These are phyloP conservation scores for Truncatella angustata DNA, from an alignment of 2,329 filamentous ascomycete genomes.

Conservation along the genomic window DNA sequence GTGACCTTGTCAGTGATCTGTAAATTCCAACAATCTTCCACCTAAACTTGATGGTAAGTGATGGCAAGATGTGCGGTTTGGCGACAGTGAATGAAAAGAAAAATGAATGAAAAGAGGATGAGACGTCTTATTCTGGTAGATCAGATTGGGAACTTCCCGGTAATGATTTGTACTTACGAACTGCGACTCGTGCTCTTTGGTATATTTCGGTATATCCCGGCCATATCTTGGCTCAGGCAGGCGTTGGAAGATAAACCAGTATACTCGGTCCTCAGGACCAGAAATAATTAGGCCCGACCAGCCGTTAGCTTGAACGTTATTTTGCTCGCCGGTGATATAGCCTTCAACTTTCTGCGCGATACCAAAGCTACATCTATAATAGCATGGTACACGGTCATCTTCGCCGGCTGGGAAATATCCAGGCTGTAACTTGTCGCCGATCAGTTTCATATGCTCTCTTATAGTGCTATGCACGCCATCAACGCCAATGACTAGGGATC, in stretches of 20 bases:
- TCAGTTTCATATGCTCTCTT: slow-evolving; percentile 21
- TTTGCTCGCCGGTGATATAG: slow-evolving; percentile 17
- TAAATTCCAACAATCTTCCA: slow-evolving; percentile 1
- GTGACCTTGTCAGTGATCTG: slow-evolving; percentile 22
- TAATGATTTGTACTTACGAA: slow-evolving; percentile 25
- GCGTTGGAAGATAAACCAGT: slow-evolving; percentile 35
- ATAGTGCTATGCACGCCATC: slow-evolving; percentile 40
- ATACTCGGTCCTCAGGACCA: slow-evolving; percentile 28
- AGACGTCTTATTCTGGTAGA: too few relatives aligned
- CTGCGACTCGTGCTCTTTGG: slow-evolving; percentile 27
- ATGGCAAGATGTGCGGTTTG: too few relatives aligned
- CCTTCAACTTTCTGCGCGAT: slow-evolving; percentile 29
- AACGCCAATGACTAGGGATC: slow-evolving; percentile 35
- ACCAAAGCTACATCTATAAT: slow-evolving; percentile 36
- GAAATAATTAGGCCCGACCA: slow-evolving; percentile 25
- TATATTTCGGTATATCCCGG: slow-evolving; percentile 31
- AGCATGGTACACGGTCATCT: slow-evolving; percentile 17
- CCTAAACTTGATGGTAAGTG: too few relatives aligned
- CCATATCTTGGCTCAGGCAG: slow-evolving; percentile 26
- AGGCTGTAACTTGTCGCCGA: slow-evolving; percentile 19
- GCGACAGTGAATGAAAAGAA: too few relatives aligned
- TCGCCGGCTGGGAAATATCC: slow-evolving; percentile 22
- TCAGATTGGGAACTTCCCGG: too few relatives aligned
- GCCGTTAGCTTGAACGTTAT: slow-evolving; percentile 20
- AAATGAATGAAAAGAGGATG: too few relatives aligned